Evolutionary conservation across 2,329 filamentous ascomycete species (phyloP).

Genomic region (Bipolaris victoriae): DNA sequence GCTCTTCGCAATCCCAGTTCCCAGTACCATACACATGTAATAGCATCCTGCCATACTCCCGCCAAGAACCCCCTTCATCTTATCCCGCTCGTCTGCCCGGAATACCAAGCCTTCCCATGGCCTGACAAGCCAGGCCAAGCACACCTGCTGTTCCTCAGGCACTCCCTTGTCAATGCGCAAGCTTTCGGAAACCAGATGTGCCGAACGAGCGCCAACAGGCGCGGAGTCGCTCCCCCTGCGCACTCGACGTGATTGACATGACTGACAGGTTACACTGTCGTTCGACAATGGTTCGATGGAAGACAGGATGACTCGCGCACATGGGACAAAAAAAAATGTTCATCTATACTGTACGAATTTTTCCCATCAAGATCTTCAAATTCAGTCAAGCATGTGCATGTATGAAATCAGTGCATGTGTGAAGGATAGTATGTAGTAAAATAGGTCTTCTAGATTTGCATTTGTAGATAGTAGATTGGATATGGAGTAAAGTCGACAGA

Average conservation of each 20-base stretch:
- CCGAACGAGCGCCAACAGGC: background rate
- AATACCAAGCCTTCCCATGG: background rate
- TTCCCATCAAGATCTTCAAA: background rate
- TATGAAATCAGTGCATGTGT: background rate
- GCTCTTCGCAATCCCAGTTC: background rate
- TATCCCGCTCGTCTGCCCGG: background rate
- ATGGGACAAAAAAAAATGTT: no score
- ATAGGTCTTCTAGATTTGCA: background rate
- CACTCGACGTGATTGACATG: background rate
- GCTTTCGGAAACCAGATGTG: background rate
- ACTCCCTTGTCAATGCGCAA: background rate
- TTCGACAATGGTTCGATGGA: conserved; percentile 8
- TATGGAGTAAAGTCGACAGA: background rate
- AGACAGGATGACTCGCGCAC: background rate
- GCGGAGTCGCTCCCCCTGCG: background rate
- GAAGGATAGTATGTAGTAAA: background rate
- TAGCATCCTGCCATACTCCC: background rate
- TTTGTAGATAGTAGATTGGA: background rate
- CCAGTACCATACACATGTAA: background rate
- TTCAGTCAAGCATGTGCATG: no score
- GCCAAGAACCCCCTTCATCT: background rate
- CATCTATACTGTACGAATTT: background rate
- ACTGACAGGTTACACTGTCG: background rate
- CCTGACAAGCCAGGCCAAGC: background rate
- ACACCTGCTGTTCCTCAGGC: background rate